Conservation (phyloP, 208 protist species). For the Balamuthia mandrillaris region DNA sequence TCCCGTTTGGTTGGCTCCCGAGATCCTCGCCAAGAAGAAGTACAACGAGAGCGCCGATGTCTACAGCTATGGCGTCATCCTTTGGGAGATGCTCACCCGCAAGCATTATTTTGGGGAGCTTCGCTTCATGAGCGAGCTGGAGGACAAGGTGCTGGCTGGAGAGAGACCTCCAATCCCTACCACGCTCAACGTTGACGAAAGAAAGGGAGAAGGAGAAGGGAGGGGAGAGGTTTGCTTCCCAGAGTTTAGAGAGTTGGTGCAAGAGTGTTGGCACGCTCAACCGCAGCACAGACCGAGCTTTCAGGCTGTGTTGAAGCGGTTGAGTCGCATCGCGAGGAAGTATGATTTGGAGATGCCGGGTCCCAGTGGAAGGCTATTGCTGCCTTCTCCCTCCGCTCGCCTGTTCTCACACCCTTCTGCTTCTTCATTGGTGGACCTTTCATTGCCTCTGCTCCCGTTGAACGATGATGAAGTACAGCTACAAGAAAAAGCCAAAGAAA, state of each 20-base stretch:
- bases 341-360: neutral
- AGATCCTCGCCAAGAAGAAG: neutral
- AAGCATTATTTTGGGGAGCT: neutral
- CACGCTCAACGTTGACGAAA: neutral
- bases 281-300: neutral
- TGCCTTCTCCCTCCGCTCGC: slow-evolving; percentile 7
- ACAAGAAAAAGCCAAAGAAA: no score
- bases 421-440: neutral
- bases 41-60: neutral
- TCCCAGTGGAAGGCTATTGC: neutral
- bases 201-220: neutral
- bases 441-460: neutral
- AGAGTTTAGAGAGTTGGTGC: neutral
- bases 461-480: no score
- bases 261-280: neutral
- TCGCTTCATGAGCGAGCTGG: neutral
- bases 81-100: neutral
- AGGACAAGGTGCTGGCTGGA: neutral
- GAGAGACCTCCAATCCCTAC: neutral
- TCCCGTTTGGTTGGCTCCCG: slow-evolving; percentile 8
- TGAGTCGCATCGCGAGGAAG: neutral
- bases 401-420: neutral
- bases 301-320: neutral
- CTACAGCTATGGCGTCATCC: slow-evolving; percentile 11
- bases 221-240: neutral